These are phyloP conservation scores for Yamadazyma scolyti DNA, from an alignment of 805 yeast genomes.

Conservation along the genomic window DNA sequence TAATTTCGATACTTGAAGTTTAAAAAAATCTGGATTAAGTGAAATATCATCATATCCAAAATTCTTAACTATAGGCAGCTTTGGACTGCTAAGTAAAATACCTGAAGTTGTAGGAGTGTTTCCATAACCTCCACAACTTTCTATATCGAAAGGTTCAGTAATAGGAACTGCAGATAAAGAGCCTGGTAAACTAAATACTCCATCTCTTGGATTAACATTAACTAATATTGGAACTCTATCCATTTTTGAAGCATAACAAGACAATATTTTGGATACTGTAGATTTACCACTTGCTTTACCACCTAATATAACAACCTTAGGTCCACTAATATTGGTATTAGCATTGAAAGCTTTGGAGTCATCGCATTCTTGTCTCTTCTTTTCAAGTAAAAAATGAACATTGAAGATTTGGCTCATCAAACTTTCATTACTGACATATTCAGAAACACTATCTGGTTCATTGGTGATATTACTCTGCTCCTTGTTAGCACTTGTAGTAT, in stretches of 20 bases:
- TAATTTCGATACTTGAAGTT: slow-evolving; percentile 44
- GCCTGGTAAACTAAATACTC: slow-evolving; percentile 78
- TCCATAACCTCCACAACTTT: slow-evolving; percentile 69
- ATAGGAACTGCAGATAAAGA: slow-evolving; percentile 79
- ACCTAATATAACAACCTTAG: slow-evolving; percentile 73
- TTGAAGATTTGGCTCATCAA: slow-evolving; percentile 61
- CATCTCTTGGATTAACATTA: slow-evolving; percentile 72
- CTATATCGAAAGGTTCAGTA: slow-evolving; percentile 76
- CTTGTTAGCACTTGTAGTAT: slow-evolving; percentile 15
- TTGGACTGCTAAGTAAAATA: slow-evolving; percentile 72
- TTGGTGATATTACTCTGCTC: slow-evolving; percentile 17
- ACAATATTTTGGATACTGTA: slow-evolving; percentile 60
- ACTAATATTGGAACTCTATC: slow-evolving; percentile 66
- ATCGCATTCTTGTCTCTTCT: slow-evolving; percentile 31
- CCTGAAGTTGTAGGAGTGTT: slow-evolving; percentile 63
- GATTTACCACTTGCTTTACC: slow-evolving; percentile 75
- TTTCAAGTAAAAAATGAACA: slow-evolving; percentile 74
- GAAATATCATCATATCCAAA: slow-evolving; percentile 64
- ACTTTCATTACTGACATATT: slow-evolving; percentile 70
- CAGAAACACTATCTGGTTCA: slow-evolving; percentile 42
- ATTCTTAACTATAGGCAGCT: slow-evolving; percentile 81
- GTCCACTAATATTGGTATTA: slow-evolving; percentile 37
- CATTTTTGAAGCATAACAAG: slow-evolving; percentile 73
- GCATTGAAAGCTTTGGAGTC: slow-evolving; percentile 16
- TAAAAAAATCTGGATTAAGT: slow-evolving; percentile 57